A percentile compares a stretch with the other conserved stretches of the same genome.
These are phyloP conservation scores for Fusarium bactridioides DNA, from an alignment of 2,329 filamentous ascomycete species.

Conservation along the genomic window DNA sequence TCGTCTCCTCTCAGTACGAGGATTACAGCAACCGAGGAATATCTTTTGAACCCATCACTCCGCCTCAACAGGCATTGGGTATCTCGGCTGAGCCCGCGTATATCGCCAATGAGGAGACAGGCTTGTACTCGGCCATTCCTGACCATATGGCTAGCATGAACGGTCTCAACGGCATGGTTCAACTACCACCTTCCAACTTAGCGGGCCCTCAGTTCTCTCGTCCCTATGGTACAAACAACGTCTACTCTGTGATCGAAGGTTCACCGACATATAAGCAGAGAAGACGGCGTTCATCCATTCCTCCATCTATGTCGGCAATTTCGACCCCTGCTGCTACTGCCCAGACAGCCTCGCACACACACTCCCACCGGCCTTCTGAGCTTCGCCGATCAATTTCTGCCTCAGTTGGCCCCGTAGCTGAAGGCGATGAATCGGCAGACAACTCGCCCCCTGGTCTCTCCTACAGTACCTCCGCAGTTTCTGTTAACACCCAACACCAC, in stretches of 20 bases:
- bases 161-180: constrained; percentile 87
- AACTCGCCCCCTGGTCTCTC: constrained; percentile 82
- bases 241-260: constrained; percentile 96
- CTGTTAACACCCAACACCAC: constrained; percentile 71
- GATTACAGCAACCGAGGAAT: constrained; percentile 97
- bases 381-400: constrained; percentile 88
- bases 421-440: constrained; percentile 79
- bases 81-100: constrained; percentile 91
- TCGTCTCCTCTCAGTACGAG: constrained; percentile 98
- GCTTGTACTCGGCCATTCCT: constrained; percentile 92
- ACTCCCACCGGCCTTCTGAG: constrained; percentile 87
- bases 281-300: constrained; percentile 90
- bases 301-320: constrained; percentile 75
- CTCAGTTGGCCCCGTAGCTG: constrained; percentile 82
- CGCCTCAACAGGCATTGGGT: constrained; percentile 85
- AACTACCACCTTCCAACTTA: constrained; percentile 86
- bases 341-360: constrained; percentile 70
- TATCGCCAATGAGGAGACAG: constrained; percentile 97
- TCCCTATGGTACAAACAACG: constrained; percentile 76
- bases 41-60: constrained; percentile 96
- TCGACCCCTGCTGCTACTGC: constrained; percentile 72
- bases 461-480: constrained; percentile 73
- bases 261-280: constrained; percentile 99
- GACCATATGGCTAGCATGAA: constrained; percentile 79
- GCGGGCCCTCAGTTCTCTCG: constrained; percentile 81